Conservation (phyloP, 371 early-diverging fungal genomes). For the Mortierella sp. region DNA sequence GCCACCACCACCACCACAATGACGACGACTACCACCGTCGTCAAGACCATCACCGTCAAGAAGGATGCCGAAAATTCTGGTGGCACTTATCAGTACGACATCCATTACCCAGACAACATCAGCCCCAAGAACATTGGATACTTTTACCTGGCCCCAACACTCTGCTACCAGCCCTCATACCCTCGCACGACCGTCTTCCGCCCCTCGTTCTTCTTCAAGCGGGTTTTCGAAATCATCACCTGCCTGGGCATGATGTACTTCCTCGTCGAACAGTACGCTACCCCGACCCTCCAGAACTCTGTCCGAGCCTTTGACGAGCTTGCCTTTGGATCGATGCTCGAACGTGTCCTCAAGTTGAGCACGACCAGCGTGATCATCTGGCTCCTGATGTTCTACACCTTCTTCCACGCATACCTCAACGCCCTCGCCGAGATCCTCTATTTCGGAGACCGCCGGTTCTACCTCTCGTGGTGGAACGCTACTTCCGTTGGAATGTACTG, state of each 20-base stretch:
- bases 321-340: constrained; percentile 77
- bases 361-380: constrained; percentile 86
- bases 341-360: constrained; percentile 90
- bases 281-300: constrained; percentile 88
- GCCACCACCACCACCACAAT: not conserved
- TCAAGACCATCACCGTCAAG: constrained; percentile 7
- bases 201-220: constrained; percentile 83
- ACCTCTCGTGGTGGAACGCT: constrained; percentile 94
- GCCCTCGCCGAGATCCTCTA: constrained; percentile 84
- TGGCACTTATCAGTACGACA: not conserved
- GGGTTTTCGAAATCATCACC: constrained; percentile 77
- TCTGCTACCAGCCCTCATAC: constrained; percentile 92
- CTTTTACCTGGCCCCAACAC: constrained; percentile 88
- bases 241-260: constrained; percentile 83
- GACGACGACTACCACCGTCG: constrained; percentile 1
- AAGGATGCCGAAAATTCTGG: not conserved
- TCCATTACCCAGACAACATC: constrained; percentile 86
- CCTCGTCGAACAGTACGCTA: constrained; percentile 85
- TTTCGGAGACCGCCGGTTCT: constrained; percentile 95
- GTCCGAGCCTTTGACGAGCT: constrained; percentile 78
- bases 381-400: constrained; percentile 91
- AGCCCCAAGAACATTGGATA: constrained; percentile 76
- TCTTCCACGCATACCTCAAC: constrained; percentile 90
- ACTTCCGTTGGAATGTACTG: constrained; percentile 87
- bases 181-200: constrained; percentile 82